Conservation (phyloP, 768 basidiomycete species). For the Sarcodon aspratus region DNA sequence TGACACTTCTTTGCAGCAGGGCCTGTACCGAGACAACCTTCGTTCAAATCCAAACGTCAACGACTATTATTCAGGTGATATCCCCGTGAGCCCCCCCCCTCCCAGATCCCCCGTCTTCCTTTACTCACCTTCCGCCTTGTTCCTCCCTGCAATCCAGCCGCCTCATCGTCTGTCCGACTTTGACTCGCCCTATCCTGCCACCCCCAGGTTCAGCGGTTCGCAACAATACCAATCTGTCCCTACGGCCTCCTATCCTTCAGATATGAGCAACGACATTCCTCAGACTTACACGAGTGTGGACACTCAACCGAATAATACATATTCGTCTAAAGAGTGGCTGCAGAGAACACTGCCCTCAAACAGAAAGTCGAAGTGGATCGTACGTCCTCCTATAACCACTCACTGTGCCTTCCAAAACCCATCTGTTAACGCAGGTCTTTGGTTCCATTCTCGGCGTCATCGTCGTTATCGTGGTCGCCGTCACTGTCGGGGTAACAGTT, state of each 20-base stretch:
- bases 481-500: slow-evolving; percentile 56
- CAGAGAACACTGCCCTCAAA: slow-evolving; percentile 20
- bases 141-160: slow-evolving; percentile 22
- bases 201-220: slow-evolving; percentile 7
- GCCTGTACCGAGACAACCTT: not conserved
- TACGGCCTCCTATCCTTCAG: slow-evolving; percentile 10
- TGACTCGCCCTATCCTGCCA: slow-evolving; percentile 19
- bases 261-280: slow-evolving; percentile 9
- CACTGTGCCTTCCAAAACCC: not conserved
- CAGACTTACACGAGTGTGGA: slow-evolving; percentile 22
- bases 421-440: slow-evolving; percentile 31
- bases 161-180: slow-evolving; percentile 19
- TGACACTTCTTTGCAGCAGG: not conserved
- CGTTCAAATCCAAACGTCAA: not conserved
- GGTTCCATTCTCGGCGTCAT: slow-evolving; percentile 34
- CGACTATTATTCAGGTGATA: slow-evolving; percentile 2
- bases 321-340: slow-evolving; percentile 28
- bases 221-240: slow-evolving; percentile 11
- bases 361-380: slow-evolving; percentile 39
- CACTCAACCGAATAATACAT: slow-evolving; percentile 11
- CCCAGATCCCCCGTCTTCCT: not conserved
- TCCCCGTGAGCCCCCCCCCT: not conserved
- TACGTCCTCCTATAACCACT: slow-evolving; percentile 21
- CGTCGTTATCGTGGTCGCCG: slow-evolving; percentile 42
- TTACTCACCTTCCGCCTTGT: slow-evolving; percentile 1